These are phyloP conservation scores for Strigomonas oncopelti DNA, from an alignment of 208 protist species.

Conservation along the genomic window DNA sequence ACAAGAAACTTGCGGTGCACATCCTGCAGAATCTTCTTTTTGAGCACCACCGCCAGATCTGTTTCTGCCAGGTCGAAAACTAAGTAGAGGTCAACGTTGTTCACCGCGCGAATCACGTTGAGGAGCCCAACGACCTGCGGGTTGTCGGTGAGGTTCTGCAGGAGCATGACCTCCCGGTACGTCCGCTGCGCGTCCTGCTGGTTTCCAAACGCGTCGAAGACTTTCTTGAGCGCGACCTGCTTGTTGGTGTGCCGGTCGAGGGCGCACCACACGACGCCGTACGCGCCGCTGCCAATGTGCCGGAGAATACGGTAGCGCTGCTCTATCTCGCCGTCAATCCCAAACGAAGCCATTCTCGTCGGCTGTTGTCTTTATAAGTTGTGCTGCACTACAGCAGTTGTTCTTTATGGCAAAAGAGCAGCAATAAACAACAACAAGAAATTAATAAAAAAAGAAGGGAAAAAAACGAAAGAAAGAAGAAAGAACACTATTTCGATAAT, in stretches of 20 bases:
- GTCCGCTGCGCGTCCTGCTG: conserved; percentile 91
- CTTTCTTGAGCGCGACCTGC: conserved; percentile 95
- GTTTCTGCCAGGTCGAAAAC: conserved; percentile 97
- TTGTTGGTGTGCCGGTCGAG: conserved; percentile 81
- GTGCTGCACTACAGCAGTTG: conserved; percentile 3
- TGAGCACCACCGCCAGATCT: conserved; percentile 91
- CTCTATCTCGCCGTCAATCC: conserved; percentile 89
- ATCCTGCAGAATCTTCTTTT: conserved; percentile 93
- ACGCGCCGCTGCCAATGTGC: conserved; percentile 94
- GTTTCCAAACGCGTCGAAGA: conserved; percentile 96
- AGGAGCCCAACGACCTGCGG: conserved; percentile 91
- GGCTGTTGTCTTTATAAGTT: not conserved
- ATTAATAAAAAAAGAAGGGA: conserved; percentile 9
- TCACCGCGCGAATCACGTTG: conserved; percentile 96
- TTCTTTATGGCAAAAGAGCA: conserved; percentile 1
- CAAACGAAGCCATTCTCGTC: conserved; percentile 52
- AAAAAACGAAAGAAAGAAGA: not conserved
- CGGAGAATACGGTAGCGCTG: conserved; percentile 91
- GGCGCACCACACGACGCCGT: conserved; percentile 94
- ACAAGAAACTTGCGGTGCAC: conserved; percentile 92
- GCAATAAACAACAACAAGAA: not conserved
- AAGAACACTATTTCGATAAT: not conserved
- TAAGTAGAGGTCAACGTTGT: conserved; percentile 96
- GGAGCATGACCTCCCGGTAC: conserved; percentile 96
- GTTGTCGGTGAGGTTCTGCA: conserved; percentile 71